A percentile compares a stretch with the other conserved stretches of the same genome.
Evolutionary conservation across 805 yeast genomes (phyloP).

Genomic region (Wickerhamomyces pijperi): DNA sequence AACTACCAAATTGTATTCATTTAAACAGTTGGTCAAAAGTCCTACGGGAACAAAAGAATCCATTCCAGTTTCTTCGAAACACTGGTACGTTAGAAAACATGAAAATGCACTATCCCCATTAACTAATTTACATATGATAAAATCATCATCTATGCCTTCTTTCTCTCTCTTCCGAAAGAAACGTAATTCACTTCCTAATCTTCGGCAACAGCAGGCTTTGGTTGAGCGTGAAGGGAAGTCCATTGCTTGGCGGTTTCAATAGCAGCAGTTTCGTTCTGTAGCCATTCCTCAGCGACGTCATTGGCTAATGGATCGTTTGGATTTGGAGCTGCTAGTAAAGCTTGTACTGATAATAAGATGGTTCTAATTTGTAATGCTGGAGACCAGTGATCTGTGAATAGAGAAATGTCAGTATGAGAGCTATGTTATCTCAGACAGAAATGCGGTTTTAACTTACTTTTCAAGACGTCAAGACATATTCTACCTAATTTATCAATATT

Average conservation of each 20-base stretch:
- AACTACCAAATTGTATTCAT: too few relatives aligned
- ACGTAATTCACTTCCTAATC: too few relatives aligned
- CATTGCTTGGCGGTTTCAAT: slow-evolving; percentile 58
- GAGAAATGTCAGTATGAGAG: not conserved
- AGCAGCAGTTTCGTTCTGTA: slow-evolving; percentile 72
- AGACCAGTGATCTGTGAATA: slow-evolving; percentile 63
- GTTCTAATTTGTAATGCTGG: slow-evolving; percentile 96
- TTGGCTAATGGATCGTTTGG: slow-evolving; percentile 98
- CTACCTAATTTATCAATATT: slow-evolving; percentile 93
- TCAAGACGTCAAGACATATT: slow-evolving; percentile 89
- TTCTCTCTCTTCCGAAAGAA: too few relatives aligned
- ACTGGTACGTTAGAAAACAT: too few relatives aligned
- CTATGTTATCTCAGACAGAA: too few relatives aligned
- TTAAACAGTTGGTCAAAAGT: too few relatives aligned
- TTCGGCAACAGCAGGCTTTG: not conserved
- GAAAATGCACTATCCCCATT: too few relatives aligned
- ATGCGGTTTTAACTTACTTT: slow-evolving; percentile 24
- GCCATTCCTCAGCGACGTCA: slow-evolving; percentile 96
- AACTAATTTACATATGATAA: too few relatives aligned
- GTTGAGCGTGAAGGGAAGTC: slow-evolving; percentile 26
- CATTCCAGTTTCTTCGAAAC: too few relatives aligned
- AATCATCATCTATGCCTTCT: too few relatives aligned
- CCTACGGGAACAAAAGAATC: too few relatives aligned
- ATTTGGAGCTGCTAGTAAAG: slow-evolving; percentile 88
- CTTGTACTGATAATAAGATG: slow-evolving; percentile 82